Evolutionary conservation across 441 rosid species (phyloP), one percentile per base, ranked within the genome.

Genomic region (Syzygium syzygioides): DNA sequence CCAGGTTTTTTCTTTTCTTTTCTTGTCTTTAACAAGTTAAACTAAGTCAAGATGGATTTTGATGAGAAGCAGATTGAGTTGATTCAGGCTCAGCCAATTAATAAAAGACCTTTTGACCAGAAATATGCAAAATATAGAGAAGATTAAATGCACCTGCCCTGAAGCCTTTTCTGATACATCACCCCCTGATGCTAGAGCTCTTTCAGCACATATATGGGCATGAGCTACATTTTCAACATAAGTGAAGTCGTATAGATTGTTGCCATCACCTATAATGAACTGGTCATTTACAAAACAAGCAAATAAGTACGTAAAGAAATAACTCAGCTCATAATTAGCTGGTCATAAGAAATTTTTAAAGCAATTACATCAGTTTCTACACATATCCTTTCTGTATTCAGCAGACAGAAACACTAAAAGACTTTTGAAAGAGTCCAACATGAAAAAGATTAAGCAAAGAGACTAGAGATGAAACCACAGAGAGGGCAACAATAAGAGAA

Each of bases 191-290:
- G 99, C 96, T 91, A 97, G 93, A 93, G 99, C 96, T 91, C 95
- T 91, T 91, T 97, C 99, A 92, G 99, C 99, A 91, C 99, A 95
- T 87, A 96, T 89, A 91, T 97, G 99, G 86, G 97, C 98, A 91
- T 96, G 99, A 62, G 95, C 98, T 92, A 96, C 99, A 92, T 97
- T 97, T 92, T 95, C 99, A 85, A 96, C 99, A 90, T 94, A 96
- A 55, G 99, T 97, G 91, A 96, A 96, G 91, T 97, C 99, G 68
- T 94, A 95, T 60, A 94, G 15, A 85, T 97, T 97, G 91, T 91
- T 94, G 85, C 99, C 99, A 87, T 96, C 96, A 88, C 99, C 99
- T 85, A 97, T 95, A 76, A 97, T 95, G 94, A 96, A 96, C 99
- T 97, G 94, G 55, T 66, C 84, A 91, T 80, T 32, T 62, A 79